phyloP scores from a whole-genome alignment of 805 yeast species.

The Myxozyma melibiosi region DNA sequence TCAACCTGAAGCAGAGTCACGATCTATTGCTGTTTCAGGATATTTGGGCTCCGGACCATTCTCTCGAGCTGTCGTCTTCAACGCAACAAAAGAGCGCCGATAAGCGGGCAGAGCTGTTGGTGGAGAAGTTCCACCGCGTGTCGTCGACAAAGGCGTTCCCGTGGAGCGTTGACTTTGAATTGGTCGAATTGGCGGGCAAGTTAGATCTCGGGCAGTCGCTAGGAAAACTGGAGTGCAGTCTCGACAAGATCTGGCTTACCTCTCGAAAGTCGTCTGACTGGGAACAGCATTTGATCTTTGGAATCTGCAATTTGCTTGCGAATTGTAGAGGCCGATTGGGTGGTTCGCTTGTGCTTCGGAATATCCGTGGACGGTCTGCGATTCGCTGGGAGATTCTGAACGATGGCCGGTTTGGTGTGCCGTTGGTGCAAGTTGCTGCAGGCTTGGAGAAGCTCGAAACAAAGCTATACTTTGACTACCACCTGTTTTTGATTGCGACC shows the following conservation, averaged over 20 bases:
- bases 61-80: slow-evolving; percentile 18
- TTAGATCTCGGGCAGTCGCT: slow-evolving; percentile 84
- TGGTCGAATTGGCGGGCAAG: slow-evolving; percentile 55
- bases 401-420: slow-evolving; percentile 53
- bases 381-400: slow-evolving; percentile 63
- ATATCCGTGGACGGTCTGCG: slow-evolving; percentile 60
- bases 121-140: slow-evolving; percentile 54
- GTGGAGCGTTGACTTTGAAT: slow-evolving; percentile 64
- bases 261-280: slow-evolving; percentile 66
- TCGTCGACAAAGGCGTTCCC: slow-evolving; percentile 69
- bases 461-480: slow-evolving; percentile 79
- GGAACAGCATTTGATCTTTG: slow-evolving; percentile 70
- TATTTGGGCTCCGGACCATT: slow-evolving; percentile 68
- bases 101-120: slow-evolving; percentile 35
- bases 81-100: slow-evolving; percentile 10
- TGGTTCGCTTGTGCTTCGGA: slow-evolving; percentile 58
- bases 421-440: slow-evolving; percentile 64
- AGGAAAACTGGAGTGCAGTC: slow-evolving; percentile 60
- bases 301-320: slow-evolving; percentile 55
- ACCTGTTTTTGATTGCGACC: slow-evolving; percentile 70
- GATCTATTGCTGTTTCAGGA: slow-evolving; percentile 81
- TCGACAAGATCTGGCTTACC: slow-evolving; percentile 68
- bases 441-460: slow-evolving; percentile 59
- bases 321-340: slow-evolving; percentile 77
- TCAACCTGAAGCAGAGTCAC: slow-evolving; percentile 83